Base-by-base conservation (phyloP, 768 basidiomycete genomes). In the Calocybe indica region DNA sequence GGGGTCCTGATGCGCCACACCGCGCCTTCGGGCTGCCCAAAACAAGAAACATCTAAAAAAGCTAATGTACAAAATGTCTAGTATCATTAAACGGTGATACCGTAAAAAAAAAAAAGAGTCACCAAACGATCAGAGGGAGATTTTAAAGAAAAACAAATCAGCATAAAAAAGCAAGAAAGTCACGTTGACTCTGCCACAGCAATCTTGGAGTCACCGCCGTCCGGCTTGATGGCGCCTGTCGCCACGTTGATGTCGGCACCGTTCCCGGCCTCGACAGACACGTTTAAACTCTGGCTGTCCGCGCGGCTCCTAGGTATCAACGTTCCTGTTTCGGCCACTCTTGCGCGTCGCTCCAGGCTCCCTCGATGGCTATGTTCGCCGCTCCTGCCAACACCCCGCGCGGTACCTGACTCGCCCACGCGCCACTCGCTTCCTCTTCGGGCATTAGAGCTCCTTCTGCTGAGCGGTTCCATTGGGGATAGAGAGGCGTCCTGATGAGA, bases 241-340 rank as follows among this genome's bases (percentile, higher is more conserved):
- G 30, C 52, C 7, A 43, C 40, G 34, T 55, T 50, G 51, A 42
- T 45, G 39, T 30, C 43, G 35, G 40, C 48, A 38, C 59, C 51
- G 14, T 54, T 54, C 48, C 55, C 56, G 40, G 22, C 22, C 22
- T 22, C 22, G 22, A 22, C 22, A 22, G 22, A 22, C 22, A 22
- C 22, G 22, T 22, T 22, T 22, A 22, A 22, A 22, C 43, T 46
- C 34, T 55, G 43, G 66, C 71, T 53, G 70, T 69, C 53, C 75
- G 75, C 70, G 38, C 72, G 71, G 57, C 74, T 76, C 48, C 79
- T 60, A 14, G 73, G 69, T 39, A 74, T 52, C 52, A 88, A 59
- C 43, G 70, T 72, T 10, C 83, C 83, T 37, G 78, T 83, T 69
- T 88, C 86, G 1, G 84, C 86, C 28, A 88, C 72, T 33, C 86